Percentiles rank a stretch among this genome's conserved stretches.
Conservation (phyloP, 2,329 filamentous ascomycete species). For the Epichloe sibirici region DNA sequence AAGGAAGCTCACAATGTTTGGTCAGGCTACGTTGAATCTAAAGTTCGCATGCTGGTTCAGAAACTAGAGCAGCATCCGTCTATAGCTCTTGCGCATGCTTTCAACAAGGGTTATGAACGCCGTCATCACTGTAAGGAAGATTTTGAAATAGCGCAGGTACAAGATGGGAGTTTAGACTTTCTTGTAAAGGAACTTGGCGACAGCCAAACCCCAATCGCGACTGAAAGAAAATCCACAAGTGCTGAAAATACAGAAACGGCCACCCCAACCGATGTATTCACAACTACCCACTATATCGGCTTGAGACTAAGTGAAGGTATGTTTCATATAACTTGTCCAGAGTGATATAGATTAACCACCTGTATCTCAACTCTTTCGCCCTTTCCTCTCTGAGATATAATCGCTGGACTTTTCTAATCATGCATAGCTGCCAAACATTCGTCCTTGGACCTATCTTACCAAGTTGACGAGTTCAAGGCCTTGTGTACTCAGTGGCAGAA, state of each 20-base stretch:
- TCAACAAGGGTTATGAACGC: constrained; percentile 85
- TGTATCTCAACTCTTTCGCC: neutral
- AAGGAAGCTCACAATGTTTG: constrained; percentile 79
- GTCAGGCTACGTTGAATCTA: constrained; percentile 89
- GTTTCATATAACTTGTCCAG: constrained; percentile 15
- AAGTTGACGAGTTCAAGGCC: constrained; percentile 79
- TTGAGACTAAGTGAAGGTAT: constrained; percentile 66
- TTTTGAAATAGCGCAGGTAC: constrained; percentile 38
- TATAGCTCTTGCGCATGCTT: constrained; percentile 77
- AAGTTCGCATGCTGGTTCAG: constrained; percentile 73
- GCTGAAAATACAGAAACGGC: constrained; percentile 27
- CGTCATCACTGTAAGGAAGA: constrained; percentile 55
- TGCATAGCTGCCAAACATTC: constrained; percentile 42
- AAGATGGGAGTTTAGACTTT: constrained; percentile 39
- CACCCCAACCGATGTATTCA: constrained; percentile 48
- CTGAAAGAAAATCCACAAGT: constrained; percentile 24
- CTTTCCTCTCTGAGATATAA: neutral
- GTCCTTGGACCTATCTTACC: constrained; percentile 63
- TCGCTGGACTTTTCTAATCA: neutral
- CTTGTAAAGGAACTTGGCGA: constrained; percentile 28
- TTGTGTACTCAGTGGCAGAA: constrained; percentile 65
- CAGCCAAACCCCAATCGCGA: neutral
- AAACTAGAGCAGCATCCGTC: constrained; percentile 69
- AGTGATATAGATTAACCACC: neutral
- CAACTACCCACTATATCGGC: constrained; percentile 89